Evolutionary conservation across 805 yeast species (phyloP).

Genomic region (Metschnikowia similis): DNA sequence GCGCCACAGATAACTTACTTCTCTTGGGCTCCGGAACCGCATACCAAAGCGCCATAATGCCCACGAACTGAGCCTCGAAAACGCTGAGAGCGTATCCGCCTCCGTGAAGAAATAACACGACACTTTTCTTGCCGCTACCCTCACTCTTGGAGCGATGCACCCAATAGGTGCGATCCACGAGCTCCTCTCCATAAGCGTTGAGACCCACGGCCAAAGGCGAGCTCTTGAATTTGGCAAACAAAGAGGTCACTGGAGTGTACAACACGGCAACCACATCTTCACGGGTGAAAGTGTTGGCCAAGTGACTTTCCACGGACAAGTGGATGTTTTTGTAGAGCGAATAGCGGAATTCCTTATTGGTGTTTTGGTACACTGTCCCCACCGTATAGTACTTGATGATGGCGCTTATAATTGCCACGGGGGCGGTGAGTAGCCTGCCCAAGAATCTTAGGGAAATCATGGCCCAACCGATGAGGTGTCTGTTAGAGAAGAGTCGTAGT

Average conservation of each 20-base stretch:
- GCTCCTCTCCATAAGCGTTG: slow-evolving; percentile 13
- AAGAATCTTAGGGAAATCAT: slow-evolving; percentile 21
- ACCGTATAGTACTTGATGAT: slow-evolving; percentile 26
- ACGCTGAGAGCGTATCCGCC: slow-evolving; percentile 23
- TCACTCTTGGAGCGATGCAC: slow-evolving; percentile 5
- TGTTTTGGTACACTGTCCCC: slow-evolving; percentile 28
- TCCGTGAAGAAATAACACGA: slow-evolving; percentile 23
- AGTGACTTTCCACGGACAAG: slow-evolving; percentile 23
- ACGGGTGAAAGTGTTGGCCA: slow-evolving; percentile 21
- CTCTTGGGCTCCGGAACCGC: slow-evolving; percentile 17
- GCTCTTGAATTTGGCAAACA: slow-evolving; percentile 13
- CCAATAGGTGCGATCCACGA: slow-evolving; percentile 16
- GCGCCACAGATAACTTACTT: slow-evolving; percentile 16
- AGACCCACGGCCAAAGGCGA: slow-evolving; percentile 12
- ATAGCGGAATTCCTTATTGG: slow-evolving; percentile 25
- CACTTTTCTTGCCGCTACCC: slow-evolving; percentile 11
- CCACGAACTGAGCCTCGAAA: slow-evolving; percentile 22
- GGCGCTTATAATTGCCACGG: slow-evolving; percentile 19
- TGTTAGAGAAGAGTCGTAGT: not conserved
- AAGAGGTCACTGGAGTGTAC: slow-evolving; percentile 19
- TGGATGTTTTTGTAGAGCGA: slow-evolving; percentile 29
- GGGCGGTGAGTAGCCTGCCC: slow-evolving; percentile 22
- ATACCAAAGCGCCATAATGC: slow-evolving; percentile 21
- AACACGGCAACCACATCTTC: slow-evolving; percentile 20
- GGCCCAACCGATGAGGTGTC: not conserved